Evolutionary conservation across 257 asterid species (phyloP), one percentile per base, ranked within the genome.

Genomic region (Ehretia macrophylla): DNA sequence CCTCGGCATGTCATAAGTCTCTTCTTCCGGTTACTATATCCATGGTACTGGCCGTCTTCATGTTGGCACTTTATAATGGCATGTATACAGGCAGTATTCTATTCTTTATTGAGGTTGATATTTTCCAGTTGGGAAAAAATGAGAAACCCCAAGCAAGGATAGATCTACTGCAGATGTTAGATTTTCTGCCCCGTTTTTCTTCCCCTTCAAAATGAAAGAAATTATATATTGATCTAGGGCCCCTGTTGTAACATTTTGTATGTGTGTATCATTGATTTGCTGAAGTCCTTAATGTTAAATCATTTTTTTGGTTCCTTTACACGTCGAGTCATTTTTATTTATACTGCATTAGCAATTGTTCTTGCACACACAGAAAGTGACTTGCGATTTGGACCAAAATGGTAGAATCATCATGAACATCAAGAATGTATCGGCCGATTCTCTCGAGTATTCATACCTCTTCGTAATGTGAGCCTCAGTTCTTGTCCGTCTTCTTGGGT

Each of bases 21-120:
- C 63, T 85, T 87, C 68, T 90, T 90, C 71, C 78, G 90, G 53
- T 54, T 87, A 66, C 70, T 90, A 35, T 90, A 85, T 71, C 97
- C 97, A 6, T 83, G 97, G 96, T 87, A 83, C 66, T 90, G 97
- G 96, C 97, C 97, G n/a, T 87, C 96, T 14, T 87, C 96, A 20
- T 90, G 89, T 77, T 90, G 96, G 97, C 81, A 83, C 68, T 90
- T 90, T 27, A 22, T 87, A 1, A 37, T 80, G 69, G 73, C 95
- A 0, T 90, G 95, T 67, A 69, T 81, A 59, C 75, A 71, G 60
- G 78, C 83, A 2, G 58, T 87, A 51, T 60, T 87, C 32, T 80
- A 68, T 58, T 77, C 90, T 20, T 62, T 86, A 8, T 58, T 82
- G 71, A 58, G 83, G 40, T 57, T 79, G 35, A 21, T 90, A 12